Evolutionary conservation across 2,329 filamentous ascomycete species (phyloP).

Genomic region (Penicillium sp.): DNA sequence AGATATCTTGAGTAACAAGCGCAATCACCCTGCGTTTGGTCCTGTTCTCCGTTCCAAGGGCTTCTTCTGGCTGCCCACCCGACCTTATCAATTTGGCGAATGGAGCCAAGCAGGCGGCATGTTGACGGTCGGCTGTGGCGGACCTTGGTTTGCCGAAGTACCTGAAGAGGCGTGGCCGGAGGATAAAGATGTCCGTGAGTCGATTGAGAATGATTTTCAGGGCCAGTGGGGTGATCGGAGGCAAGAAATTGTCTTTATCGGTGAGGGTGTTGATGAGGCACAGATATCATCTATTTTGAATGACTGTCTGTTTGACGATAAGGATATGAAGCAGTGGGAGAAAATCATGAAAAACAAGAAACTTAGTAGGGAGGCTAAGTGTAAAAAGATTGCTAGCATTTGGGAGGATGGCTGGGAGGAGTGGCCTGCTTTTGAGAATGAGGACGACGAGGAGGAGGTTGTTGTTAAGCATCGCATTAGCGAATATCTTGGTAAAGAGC

Average conservation of each 20-base stretch:
- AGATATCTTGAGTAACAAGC: constrained; percentile 41
- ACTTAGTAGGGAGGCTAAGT: constrained; percentile 41
- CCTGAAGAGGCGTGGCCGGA: constrained; percentile 53
- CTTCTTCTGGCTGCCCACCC: constrained; percentile 47
- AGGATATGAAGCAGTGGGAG: constrained; percentile 59
- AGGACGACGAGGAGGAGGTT: constrained; percentile 29
- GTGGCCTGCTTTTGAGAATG: constrained; percentile 51
- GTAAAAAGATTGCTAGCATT: constrained; percentile 48
- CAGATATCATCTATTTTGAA: constrained; percentile 58
- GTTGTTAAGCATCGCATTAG: constrained; percentile 34
- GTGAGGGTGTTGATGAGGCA: constrained; percentile 59
- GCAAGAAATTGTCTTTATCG: constrained; percentile 74
- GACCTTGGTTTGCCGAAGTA: constrained; percentile 60
- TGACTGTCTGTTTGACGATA: constrained; percentile 60
- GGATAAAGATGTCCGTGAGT: constrained; percentile 48
- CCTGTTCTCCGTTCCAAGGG: constrained; percentile 46
- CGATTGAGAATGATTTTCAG: constrained; percentile 53
- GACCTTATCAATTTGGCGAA: constrained; percentile 44
- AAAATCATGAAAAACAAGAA: constrained; percentile 50
- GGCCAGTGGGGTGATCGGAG: constrained; percentile 65
- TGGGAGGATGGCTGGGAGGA: constrained; percentile 63
- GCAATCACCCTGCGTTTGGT: constrained; percentile 36
- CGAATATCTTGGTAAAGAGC: constrained; percentile 26
- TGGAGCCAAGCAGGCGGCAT: constrained; percentile 49
- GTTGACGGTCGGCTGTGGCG: constrained; percentile 43